Base-by-base conservation (phyloP, 2,329 filamentous ascomycete species). In the Pseudogymnoascus sp. region DNA sequence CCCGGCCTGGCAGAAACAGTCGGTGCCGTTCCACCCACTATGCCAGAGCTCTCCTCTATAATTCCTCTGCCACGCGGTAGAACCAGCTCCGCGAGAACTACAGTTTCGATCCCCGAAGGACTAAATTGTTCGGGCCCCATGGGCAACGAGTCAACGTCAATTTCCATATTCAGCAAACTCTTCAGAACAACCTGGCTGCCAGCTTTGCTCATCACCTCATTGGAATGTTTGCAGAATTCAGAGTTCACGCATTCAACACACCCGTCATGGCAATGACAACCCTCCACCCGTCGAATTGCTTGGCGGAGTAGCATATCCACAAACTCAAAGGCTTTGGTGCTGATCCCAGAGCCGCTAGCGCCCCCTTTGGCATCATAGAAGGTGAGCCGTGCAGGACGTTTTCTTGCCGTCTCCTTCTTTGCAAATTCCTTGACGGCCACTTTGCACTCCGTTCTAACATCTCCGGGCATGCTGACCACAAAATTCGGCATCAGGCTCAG, bases 311-410 rank as follows among this genome's bases (percentile, higher is more conserved):
- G 77, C 35, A 88, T 74, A 70, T 96, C 91, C 19, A 96, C 81
- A 71, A 96, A 96, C 70, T 97, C 93, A 71, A 97, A 97, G 0
- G 92, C 93, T 73, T 96, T 97, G 40, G 88, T 90, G 66, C 89
- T 91, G 68, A 97, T 96, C 0, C 95, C 95, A 0, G 86, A 89
- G 0, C 93, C 93, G 46, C 85, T 83, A 0, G 89, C 83, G 0
- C 93, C 93, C 7, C 95, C 95, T 75, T 96, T 96, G 2, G 91
- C 88, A 73, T 97, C 95, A 75, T 97, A 99, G 71, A 99, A 96
- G 0, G 91, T 96, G 59, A 99, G 77, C 0, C 95, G 80, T 0
- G 92, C 95, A 0, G 93, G 95, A 3, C 95, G 82, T 76, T 96
- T 96, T 31, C 93, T 83, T 29, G 78, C 77, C 0, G 85, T 87